These are phyloP conservation scores for Fusarium goolgardi DNA, from an alignment of 2,329 filamentous ascomycete genomes.

Conservation along the genomic window DNA sequence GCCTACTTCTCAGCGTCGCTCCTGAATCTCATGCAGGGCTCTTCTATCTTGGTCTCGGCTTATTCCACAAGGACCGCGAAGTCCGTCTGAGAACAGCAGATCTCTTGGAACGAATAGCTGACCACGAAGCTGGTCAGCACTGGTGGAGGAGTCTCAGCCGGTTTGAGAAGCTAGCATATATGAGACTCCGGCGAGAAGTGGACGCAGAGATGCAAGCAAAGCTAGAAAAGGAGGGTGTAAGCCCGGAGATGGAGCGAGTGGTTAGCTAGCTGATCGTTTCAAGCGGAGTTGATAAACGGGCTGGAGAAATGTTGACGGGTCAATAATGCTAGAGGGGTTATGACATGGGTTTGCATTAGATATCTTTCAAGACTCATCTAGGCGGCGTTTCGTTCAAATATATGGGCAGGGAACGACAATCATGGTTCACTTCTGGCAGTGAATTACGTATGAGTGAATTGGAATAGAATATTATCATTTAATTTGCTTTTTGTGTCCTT, in stretches of 20 bases:
- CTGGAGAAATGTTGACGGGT: conserved; percentile 29
- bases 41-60: conserved; percentile 89
- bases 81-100: conserved; percentile 83
- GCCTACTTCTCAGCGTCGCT: conserved; percentile 82
- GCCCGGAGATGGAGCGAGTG: conserved; percentile 58
- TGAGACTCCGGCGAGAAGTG: conserved; percentile 77
- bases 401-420: conserved; percentile 15
- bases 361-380: conserved; percentile 36
- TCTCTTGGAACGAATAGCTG: conserved; percentile 82
- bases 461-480: conserved; percentile 27
- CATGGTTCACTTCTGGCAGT: conserved; percentile 4
- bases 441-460: conserved; percentile 29
- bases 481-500: conserved; percentile 34
- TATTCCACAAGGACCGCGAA: conserved; percentile 88
- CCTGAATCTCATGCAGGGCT: conserved; percentile 88
- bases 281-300: conserved; percentile 4
- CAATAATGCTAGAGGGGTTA: conserved; percentile 37
- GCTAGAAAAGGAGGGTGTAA: conserved; percentile 59
- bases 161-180: conserved; percentile 89
- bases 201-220: conserved; percentile 63
- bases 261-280: conserved; percentile 60
- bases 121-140: conserved; percentile 90
- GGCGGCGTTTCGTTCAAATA: conserved; percentile 44
- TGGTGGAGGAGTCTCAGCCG: conserved; percentile 90
- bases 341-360: conserved; percentile 34